A percentile compares a stretch with the other conserved stretches of the same genome.
phyloP scores from a whole-genome alignment of 192 early-diverging fungal species.

The Entrophospora sp. region DNA sequence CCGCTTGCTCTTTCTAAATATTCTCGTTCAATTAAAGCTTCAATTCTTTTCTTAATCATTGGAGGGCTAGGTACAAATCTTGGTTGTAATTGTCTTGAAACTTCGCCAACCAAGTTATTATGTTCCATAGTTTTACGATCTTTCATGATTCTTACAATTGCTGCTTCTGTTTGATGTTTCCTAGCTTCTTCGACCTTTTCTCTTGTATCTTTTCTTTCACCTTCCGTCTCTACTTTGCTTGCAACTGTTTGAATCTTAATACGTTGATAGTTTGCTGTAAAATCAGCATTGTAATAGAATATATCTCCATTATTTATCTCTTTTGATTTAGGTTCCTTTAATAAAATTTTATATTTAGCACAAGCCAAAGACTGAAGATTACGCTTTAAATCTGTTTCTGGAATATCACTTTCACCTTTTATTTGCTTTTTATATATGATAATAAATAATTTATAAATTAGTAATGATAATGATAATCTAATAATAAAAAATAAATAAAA shows the following conservation, averaged over 20 bases:
- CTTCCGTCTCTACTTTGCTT: slow-evolving; percentile 56
- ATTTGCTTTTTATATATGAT: slow-evolving; percentile 36
- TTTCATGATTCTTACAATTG: slow-evolving; percentile 98
- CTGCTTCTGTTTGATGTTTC: slow-evolving; percentile 86
- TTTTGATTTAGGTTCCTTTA: slow-evolving; percentile 69
- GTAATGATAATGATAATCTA: too few species aligned
- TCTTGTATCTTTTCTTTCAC: slow-evolving; percentile 73
- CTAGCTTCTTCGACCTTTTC: slow-evolving; percentile 81
- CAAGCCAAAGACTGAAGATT: slow-evolving; percentile 87
- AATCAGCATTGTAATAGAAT: slow-evolving; percentile 57
- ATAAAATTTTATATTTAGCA: slow-evolving; percentile 81
- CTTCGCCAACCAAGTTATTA: slow-evolving; percentile 76
- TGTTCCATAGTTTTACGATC: slow-evolving; percentile 80
- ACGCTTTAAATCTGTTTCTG: slow-evolving; percentile 65
- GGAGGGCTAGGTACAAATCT: slow-evolving; percentile 76
- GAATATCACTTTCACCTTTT: slow-evolving; percentile 60
- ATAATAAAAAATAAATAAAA: too few species aligned
- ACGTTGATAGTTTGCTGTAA: slow-evolving; percentile 69
- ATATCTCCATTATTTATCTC: slow-evolving; percentile 51
- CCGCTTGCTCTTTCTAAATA: slow-evolving; percentile 74
- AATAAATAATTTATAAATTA: too few species aligned
- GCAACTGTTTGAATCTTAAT: slow-evolving; percentile 81
- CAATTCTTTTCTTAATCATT: slow-evolving; percentile 92
- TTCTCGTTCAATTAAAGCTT: slow-evolving; percentile 93
- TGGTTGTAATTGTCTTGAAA: slow-evolving; percentile 62